These are phyloP conservation scores for Cadophora sp. DNA, from an alignment of 2,329 filamentous ascomycete genomes.

Conservation along the genomic window DNA sequence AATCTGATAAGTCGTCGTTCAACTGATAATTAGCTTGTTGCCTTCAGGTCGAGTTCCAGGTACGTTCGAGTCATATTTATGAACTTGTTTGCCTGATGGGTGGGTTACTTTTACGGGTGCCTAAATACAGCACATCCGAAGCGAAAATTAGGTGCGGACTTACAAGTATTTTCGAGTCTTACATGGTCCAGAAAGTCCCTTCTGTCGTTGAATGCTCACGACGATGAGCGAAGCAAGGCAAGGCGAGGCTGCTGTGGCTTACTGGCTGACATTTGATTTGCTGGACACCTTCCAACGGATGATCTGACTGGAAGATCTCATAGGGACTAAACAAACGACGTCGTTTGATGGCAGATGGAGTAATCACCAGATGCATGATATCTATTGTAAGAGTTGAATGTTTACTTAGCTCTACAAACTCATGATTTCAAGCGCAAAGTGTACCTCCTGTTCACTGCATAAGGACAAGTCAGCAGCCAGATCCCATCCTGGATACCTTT, in stretches of 20 bases:
- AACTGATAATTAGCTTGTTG: not conserved
- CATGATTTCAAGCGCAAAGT: not conserved
- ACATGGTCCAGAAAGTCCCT: not conserved
- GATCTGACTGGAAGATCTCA: not conserved
- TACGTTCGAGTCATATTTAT: not conserved
- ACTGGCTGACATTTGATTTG: conserved; percentile 17
- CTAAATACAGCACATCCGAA: not conserved
- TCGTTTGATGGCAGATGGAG: conserved; percentile 1
- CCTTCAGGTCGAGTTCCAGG: conserved; percentile 2
- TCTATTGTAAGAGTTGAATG: not conserved
- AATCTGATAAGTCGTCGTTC: not conserved
- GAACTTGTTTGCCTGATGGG: not conserved
- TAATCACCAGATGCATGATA: conserved; percentile 9
- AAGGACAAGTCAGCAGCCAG: conserved; percentile 15
- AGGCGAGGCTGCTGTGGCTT: conserved; percentile 22
- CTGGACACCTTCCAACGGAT: not conserved
- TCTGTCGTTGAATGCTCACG: conserved; percentile 2
- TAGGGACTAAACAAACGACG: not conserved
- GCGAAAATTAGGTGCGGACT: too few relatives aligned
- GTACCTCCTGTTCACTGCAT: conserved; percentile 8
- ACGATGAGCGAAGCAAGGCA: conserved; percentile 19
- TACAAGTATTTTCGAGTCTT: not conserved
- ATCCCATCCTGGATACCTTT: not conserved
- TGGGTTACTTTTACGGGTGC: not conserved
- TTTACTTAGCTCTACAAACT: not conserved